Percentiles rank a stretch among this genome's conserved stretches.
These are phyloP conservation scores for Trichopus zeylanicus DNA, from an alignment of 116 monocot species.

Conservation along the genomic window DNA sequence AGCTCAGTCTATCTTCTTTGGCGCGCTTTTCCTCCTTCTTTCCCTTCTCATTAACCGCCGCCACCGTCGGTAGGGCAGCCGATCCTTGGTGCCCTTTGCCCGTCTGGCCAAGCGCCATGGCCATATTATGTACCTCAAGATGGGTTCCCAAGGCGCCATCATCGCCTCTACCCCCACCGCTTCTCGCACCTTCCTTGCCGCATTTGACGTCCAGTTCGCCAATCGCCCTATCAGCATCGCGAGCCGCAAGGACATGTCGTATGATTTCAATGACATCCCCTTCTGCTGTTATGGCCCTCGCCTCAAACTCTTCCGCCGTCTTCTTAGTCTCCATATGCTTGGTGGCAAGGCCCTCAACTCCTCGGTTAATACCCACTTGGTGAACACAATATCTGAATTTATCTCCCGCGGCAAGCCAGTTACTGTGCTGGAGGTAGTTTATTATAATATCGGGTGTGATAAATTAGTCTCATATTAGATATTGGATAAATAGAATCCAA, in stretches of 20 bases:
- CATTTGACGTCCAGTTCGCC: slow-evolving; percentile 29
- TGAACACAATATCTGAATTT: not conserved
- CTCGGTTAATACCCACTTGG: slow-evolving; percentile 15
- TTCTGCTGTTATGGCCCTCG: slow-evolving; percentile 32
- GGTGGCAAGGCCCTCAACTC: slow-evolving; percentile 21
- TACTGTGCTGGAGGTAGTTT: not conserved
- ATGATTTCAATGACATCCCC: slow-evolving; percentile 29
- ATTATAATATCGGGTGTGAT: no score
- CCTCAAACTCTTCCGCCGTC: slow-evolving; percentile 31
- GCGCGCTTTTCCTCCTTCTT: slow-evolving; percentile 1
- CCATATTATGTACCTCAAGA: slow-evolving; percentile 45
- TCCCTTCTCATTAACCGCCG: not conserved
- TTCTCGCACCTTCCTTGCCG: slow-evolving; percentile 32
- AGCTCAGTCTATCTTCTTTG: no score
- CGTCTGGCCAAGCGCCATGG: slow-evolving; percentile 20
- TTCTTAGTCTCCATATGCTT: slow-evolving; percentile 30
- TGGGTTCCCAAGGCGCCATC: slow-evolving; percentile 26
- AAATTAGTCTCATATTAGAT: no score
- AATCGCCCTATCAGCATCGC: slow-evolving; percentile 22
- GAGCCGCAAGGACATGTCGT: slow-evolving; percentile 18
- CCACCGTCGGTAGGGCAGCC: not conserved
- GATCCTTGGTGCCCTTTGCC: slow-evolving; percentile 13
- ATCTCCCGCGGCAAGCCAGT: not conserved
- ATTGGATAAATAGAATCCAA: no score
- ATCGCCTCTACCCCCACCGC: slow-evolving; percentile 30